A percentile compares a stretch with the other conserved stretches of the same genome.
Conservation (phyloP, 345 rosid genomes). For the Bretschneidera sinensis region DNA sequence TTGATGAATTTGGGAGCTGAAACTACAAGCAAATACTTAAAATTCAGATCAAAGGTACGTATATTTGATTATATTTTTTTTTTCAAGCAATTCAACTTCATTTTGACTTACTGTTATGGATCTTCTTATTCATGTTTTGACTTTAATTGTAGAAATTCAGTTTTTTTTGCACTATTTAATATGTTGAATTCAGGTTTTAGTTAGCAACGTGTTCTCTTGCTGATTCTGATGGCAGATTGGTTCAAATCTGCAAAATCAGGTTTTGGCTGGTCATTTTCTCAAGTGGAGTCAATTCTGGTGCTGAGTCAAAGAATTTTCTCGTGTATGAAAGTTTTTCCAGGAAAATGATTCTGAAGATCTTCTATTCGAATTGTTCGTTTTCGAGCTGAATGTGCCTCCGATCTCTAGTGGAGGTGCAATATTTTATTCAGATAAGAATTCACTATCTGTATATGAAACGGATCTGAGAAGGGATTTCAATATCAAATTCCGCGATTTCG, state of each 20-base stretch:
- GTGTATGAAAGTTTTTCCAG: neutral
- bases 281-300: neutral
- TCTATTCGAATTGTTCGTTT: neutral
- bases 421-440: neutral
- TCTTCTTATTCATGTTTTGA: slow-evolving; percentile 16
- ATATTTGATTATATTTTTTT: neutral
- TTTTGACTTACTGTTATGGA: slow-evolving; percentile 13
- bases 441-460: slow-evolving; percentile 11
- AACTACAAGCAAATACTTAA: slow-evolving; percentile 4
- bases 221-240: slow-evolving; percentile 24
- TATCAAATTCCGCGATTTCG: neutral
- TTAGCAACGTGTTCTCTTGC: neutral
- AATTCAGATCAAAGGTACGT: slow-evolving; percentile 39
- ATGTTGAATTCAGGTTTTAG: slow-evolving; percentile 19
- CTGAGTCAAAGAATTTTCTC: slow-evolving; percentile 1
- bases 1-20: slow-evolving; percentile 14
- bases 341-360: too few species aligned
- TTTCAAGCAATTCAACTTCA: neutral
- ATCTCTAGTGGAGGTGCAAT: slow-evolving; percentile 26
- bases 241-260: slow-evolving; percentile 13
- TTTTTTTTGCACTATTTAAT: too few species aligned
- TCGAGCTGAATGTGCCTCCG: slow-evolving; percentile 22
- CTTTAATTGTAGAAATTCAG: too few species aligned
- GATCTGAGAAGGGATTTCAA: slow-evolving; percentile 35
- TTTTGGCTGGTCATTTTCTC: neutral